Evolutionary conservation across 2,329 filamentous ascomycete species (phyloP).

Genomic region (Verticillium tricorpus): DNA sequence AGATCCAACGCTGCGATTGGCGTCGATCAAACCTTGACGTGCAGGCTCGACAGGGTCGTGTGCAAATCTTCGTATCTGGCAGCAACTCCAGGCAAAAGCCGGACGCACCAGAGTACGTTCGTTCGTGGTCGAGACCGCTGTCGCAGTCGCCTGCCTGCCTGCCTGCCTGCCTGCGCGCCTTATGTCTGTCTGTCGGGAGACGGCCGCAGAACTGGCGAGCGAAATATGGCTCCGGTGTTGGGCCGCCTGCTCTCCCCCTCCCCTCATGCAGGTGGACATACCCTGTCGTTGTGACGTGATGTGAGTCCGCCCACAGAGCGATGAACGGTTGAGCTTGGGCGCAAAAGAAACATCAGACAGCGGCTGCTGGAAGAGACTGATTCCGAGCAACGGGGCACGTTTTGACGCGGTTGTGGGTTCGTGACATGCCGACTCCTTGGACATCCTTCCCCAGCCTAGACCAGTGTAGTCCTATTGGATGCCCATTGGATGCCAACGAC

Average conservation of each 20-base stretch:
- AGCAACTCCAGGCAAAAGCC: not conserved
- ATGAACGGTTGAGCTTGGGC: not conserved
- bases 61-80: not conserved
- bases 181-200: not conserved
- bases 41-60: not conserved
- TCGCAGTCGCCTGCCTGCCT: not conserved
- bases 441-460: not conserved
- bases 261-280: not conserved
- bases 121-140: not conserved
- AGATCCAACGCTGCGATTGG: slow-evolving; percentile 13
- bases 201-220: too few species aligned
- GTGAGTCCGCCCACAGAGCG: not conserved
- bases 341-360: not conserved
- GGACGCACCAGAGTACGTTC: not conserved
- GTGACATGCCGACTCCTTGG: not conserved
- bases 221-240: not conserved
- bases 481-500: not conserved
- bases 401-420: not conserved
- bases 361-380: not conserved
- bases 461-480: not conserved
- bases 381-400: not conserved
- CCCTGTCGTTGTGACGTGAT: not conserved
- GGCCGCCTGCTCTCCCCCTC: not conserved
- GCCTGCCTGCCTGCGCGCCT: not conserved
- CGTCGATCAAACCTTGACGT: slow-evolving; percentile 14